Evolutionary conservation across 2,329 filamentous ascomycete species (phyloP).

Genomic region (Diaporthe eres): DNA sequence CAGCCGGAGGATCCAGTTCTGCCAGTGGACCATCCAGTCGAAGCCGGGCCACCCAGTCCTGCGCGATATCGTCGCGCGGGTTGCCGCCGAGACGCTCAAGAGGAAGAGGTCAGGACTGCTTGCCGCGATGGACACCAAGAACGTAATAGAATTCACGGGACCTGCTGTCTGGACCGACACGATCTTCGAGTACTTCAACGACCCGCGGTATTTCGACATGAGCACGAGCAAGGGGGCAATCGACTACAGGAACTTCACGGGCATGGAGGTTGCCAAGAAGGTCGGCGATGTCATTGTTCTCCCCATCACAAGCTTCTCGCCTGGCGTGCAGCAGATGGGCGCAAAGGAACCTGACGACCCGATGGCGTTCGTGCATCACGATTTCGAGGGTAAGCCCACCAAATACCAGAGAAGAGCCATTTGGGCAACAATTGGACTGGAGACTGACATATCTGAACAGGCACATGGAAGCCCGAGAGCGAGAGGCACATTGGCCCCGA

Average conservation of each 20-base stretch:
- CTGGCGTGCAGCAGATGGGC: constrained; percentile 93
- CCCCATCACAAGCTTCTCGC: constrained; percentile 97
- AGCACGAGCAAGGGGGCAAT: constrained; percentile 78
- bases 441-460: constrained; percentile 57
- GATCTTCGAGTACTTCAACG: constrained; percentile 94
- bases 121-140: constrained; percentile 72
- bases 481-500: constrained; percentile 77
- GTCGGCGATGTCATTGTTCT: constrained; percentile 94
- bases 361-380: constrained; percentile 97
- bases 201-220: constrained; percentile 89
- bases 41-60: constrained; percentile 96
- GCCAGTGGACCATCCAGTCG: constrained; percentile 98
- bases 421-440: neutral
- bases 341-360: constrained; percentile 90
- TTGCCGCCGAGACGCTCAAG: constrained; percentile 85
- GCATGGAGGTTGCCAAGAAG: constrained; percentile 85
- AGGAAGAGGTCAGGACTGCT: constrained; percentile 79
- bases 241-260: constrained; percentile 90
- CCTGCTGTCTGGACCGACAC: constrained; percentile 95
- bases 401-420: neutral
- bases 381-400: constrained; percentile 84
- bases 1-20: constrained; percentile 95
- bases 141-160: constrained; percentile 93
- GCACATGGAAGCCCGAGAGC: constrained; percentile 82
- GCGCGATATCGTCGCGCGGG: constrained; percentile 86